Base-by-base conservation (phyloP, 2,329 filamentous ascomycete genomes). In the Apiospora kogelbergensis region DNA sequence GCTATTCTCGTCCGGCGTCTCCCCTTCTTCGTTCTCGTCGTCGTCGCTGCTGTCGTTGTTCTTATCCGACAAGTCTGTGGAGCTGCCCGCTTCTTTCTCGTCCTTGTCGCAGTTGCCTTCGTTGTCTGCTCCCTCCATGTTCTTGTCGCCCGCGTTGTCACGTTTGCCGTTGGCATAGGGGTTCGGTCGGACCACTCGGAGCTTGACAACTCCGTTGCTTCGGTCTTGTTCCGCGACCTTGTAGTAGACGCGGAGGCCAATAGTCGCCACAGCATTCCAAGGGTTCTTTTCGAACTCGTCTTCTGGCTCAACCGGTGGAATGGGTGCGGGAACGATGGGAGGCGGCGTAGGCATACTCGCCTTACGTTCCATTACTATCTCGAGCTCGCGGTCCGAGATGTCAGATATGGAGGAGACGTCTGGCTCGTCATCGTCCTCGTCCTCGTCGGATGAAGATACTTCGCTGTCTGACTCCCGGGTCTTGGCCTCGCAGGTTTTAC, bases 251-350 rank as follows among this genome's bases (percentile, higher is more conserved):
- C 88, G 84, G 66, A 91, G 79, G 0, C 89, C 88, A 0, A 91
- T 84, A 22, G 90, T 85, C 67, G 84, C 86, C 63, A 90, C 84
- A 4, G 89, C 88, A 74, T 90, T 90, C 89, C 89, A 91, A 1
- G 87, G 85, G 30, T 87, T 84, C 30, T 82, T 80, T 71, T 87
- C 84, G 65, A 85, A 85, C 68, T 89, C 86, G 71, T 88, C 86
- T 11, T 82, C 82, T 24, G 86, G 84, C 45, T 86, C 85, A 2
- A 82, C 79, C 7, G 82, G 80, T 5, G 75, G 69, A 45, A 68
- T 71, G 7, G 68, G 75, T 3, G 75, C 73, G 1, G 76, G 72
- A 0, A 80, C 73, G 0, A 80, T 76, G 1, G 80, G 74, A 10
- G 73, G 72, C 0, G 70, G 66, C 20, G 70, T 53, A 6, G 70